Evolutionary conservation across 768 basidiomycete genomes (phyloP).

Genomic region (Suillus occidentalis): DNA sequence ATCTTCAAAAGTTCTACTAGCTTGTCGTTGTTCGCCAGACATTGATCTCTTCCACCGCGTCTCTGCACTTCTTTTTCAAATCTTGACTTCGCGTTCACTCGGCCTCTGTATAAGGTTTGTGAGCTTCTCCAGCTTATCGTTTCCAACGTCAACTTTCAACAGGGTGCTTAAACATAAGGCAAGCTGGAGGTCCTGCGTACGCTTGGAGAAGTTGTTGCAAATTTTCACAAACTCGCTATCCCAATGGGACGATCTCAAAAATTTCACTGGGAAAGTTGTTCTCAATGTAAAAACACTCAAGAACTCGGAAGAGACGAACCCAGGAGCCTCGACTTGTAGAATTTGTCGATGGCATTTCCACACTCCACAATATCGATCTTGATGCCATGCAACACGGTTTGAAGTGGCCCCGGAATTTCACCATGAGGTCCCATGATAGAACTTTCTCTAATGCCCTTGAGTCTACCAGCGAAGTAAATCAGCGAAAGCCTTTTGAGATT

Average conservation of each 20-base stretch:
- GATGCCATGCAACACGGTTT: conserved; percentile 30
- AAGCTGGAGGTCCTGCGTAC: conserved; percentile 37
- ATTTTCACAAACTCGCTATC: conserved; percentile 39
- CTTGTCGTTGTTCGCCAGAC: conserved; percentile 10
- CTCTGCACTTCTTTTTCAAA: conserved; percentile 16
- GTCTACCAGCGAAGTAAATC: conserved; percentile 18
- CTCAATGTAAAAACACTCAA: not conserved
- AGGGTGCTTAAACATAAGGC: conserved; percentile 39
- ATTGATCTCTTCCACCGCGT: conserved; percentile 34
- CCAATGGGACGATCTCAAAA: conserved; percentile 35
- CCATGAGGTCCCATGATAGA: conserved; percentile 27
- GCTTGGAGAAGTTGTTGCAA: conserved; percentile 33
- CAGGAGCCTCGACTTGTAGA: conserved; percentile 43
- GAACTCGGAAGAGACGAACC: conserved; percentile 23
- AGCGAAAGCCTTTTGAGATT: not conserved
- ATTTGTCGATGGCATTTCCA: conserved; percentile 46
- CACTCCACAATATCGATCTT: conserved; percentile 45
- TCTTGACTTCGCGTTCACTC: conserved; percentile 28
- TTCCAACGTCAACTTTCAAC: conserved; percentile 34
- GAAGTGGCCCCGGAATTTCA: conserved; percentile 34
- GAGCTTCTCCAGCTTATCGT: not conserved
- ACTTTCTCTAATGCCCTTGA: conserved; percentile 31
- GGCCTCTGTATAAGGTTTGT: not conserved
- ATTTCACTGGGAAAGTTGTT: conserved; percentile 24
- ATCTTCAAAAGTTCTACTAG: not conserved